These are phyloP conservation scores for Ziziphus jujuba DNA, from an alignment of 306 rosid genomes.

Conservation along the genomic window DNA sequence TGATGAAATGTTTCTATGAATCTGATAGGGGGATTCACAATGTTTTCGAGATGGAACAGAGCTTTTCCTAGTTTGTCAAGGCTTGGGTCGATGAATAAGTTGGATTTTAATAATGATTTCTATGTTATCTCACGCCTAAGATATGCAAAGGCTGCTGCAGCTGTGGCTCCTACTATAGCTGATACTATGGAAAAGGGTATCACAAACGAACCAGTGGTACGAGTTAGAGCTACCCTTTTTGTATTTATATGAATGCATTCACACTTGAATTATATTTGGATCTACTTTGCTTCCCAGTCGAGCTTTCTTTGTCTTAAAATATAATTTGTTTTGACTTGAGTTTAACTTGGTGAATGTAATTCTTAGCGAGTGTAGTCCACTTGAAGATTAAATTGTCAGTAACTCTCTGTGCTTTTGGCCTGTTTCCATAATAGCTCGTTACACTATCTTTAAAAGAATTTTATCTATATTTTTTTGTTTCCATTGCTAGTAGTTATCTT, in stretches of 20 bases:
- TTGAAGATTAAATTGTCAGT: neutral
- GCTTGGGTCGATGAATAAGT: constrained; percentile 37
- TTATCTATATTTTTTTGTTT: too few relatives aligned
- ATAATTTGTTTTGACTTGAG: neutral
- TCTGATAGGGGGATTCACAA: constrained; percentile 27
- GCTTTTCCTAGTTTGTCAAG: constrained; percentile 46
- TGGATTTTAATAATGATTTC: constrained; percentile 27
- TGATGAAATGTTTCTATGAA: constrained; percentile 3
- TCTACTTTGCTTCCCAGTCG: neutral
- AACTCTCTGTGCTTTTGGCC: neutral
- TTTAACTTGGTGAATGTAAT: neutral
- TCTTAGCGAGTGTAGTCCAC: neutral
- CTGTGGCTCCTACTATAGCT: constrained; percentile 35
- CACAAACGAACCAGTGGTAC: constrained; percentile 37
- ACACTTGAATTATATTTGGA: neutral
- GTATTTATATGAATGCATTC: neutral
- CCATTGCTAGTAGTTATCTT: too few relatives aligned
- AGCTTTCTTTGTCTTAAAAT: neutral
- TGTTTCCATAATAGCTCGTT: too few relatives aligned
- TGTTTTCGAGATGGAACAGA: constrained; percentile 69
- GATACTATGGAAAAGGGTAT: constrained; percentile 31
- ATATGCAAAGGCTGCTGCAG: constrained; percentile 58
- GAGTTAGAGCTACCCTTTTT: constrained; percentile 6
- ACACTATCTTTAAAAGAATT: too few relatives aligned
- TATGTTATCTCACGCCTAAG: constrained; percentile 33